phyloP scores from a whole-genome alignment of 805 yeast genomes.

The Lipomyces starkeyi region DNA sequence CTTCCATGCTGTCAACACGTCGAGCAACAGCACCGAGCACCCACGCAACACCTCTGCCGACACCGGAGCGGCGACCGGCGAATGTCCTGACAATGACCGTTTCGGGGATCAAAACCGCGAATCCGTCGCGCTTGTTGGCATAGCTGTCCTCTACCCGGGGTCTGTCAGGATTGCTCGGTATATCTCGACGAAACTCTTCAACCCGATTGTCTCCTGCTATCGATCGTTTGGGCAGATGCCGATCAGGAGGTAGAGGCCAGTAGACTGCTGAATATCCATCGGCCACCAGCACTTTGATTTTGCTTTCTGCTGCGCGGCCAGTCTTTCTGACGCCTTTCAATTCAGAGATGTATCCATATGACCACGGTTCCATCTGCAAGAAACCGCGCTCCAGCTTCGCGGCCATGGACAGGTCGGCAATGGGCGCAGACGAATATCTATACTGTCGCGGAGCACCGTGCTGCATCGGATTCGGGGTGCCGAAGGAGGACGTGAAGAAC shows the following conservation, averaged over 20 bases:
- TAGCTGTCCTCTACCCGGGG: slow-evolving; percentile 23
- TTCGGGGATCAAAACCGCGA: slow-evolving; percentile 31
- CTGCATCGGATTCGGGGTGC: background rate
- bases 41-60: slow-evolving; percentile 26
- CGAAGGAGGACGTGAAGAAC: slow-evolving; percentile 44
- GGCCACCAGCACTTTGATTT: slow-evolving; percentile 34
- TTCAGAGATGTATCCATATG: slow-evolving; percentile 35
- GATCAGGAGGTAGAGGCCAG: slow-evolving; percentile 33
- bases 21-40: slow-evolving; percentile 32
- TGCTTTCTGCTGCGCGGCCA: slow-evolving; percentile 38
- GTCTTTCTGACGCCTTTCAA: slow-evolving; percentile 34
- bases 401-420: slow-evolving; percentile 38
- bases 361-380: slow-evolving; percentile 39
- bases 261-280: slow-evolving; percentile 29
- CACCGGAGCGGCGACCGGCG: slow-evolving; percentile 29
- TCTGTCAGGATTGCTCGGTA: slow-evolving; percentile 13
- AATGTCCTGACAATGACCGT: slow-evolving; percentile 27
- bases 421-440: slow-evolving; percentile 42
- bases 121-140: slow-evolving; percentile 24
- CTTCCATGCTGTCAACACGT: slow-evolving; percentile 23
- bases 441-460: slow-evolving; percentile 26
- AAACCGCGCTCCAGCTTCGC: slow-evolving; percentile 37
- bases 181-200: slow-evolving; percentile 22
- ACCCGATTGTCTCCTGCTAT: background rate
- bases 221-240: slow-evolving; percentile 6